Percentiles rank a stretch among this genome's conserved stretches.
Evolutionary conservation across 2,329 filamentous ascomycete genomes (phyloP).

Genomic region (Fusarium euwallaceae): DNA sequence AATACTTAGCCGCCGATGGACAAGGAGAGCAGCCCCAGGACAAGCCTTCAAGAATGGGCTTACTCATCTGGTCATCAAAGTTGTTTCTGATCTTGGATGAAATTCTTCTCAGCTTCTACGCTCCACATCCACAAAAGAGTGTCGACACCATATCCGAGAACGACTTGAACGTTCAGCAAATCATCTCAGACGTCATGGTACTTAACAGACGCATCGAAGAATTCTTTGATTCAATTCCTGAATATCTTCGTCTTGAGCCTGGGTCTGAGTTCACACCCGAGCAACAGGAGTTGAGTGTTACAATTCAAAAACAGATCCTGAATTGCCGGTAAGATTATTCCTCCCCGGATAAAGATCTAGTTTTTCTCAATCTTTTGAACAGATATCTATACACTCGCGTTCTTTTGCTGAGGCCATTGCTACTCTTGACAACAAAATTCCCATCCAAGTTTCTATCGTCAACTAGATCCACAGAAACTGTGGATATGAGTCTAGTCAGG

Average conservation of each 20-base stretch:
- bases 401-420: neutral
- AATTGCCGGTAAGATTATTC: neutral
- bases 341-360: fast-evolving
- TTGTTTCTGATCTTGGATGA: slow-evolving; percentile 14
- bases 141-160: neutral
- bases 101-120: neutral
- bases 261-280: neutral
- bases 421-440: neutral
- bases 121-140: neutral
- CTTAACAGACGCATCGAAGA: neutral
- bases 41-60: neutral
- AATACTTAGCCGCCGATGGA: neutral
- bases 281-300: neutral
- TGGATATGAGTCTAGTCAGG: neutral
- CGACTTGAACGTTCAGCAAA: neutral
- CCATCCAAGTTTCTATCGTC: neutral
- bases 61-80: slow-evolving; percentile 1
- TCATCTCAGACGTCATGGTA: neutral
- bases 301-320: neutral
- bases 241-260: neutral
- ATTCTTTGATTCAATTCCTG: neutral
- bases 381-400: neutral
- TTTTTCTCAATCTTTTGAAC: no score
- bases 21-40: slow-evolving; percentile 10
- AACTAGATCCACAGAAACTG: neutral